phyloP scores from a whole-genome alignment of 108 stramenopile species.

The Nitzschia putrida region DNA sequence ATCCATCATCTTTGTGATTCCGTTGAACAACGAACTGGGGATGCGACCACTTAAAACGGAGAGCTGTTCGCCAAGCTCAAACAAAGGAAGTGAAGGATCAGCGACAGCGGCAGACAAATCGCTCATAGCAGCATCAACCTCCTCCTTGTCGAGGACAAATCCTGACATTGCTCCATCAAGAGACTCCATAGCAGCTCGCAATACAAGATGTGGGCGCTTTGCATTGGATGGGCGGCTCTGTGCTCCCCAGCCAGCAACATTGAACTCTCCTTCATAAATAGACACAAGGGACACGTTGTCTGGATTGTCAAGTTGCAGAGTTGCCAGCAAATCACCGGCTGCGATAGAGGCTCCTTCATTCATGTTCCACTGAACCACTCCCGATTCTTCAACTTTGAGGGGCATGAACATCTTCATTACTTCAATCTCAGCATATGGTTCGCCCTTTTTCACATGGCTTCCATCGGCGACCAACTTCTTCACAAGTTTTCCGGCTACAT shows the following conservation, averaged over 20 bases:
- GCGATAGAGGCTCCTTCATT: conserved; percentile 92
- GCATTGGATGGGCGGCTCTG: conserved; percentile 27
- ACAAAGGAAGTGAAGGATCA: conserved; percentile 79
- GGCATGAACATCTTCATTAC: conserved; percentile 99
- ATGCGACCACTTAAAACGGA: conserved; percentile 92
- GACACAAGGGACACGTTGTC: conserved; percentile 79
- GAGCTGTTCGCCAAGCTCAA: conserved; percentile 92
- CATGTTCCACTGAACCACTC: conserved; percentile 79
- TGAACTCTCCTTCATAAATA: conserved; percentile 73
- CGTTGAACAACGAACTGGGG: conserved; percentile 61
- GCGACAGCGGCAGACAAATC: conserved; percentile 71
- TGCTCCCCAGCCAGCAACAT: conserved; percentile 68
- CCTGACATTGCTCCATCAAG: conserved; percentile 88
- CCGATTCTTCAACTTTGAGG: conserved; percentile 93
- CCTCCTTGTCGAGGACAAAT: conserved; percentile 60
- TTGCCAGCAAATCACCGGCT: conserved; percentile 92
- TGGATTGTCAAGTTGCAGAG: conserved; percentile 92
- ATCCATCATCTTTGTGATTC: conserved; percentile 59
- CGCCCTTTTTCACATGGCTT: conserved; percentile 86
- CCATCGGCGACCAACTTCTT: conserved; percentile 94
- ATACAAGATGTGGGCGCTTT: conserved; percentile 71
- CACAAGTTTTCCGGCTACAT: conserved; percentile 96
- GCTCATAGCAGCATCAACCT: conserved; percentile 55
- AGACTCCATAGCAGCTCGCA: conserved; percentile 71
- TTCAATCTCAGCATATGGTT: conserved; percentile 95